A percentile compares a stretch with the other conserved stretches of the same genome.
phyloP scores from a whole-genome alignment of 169 alveolate genomes.

The Sarcocystis neurona region DNA sequence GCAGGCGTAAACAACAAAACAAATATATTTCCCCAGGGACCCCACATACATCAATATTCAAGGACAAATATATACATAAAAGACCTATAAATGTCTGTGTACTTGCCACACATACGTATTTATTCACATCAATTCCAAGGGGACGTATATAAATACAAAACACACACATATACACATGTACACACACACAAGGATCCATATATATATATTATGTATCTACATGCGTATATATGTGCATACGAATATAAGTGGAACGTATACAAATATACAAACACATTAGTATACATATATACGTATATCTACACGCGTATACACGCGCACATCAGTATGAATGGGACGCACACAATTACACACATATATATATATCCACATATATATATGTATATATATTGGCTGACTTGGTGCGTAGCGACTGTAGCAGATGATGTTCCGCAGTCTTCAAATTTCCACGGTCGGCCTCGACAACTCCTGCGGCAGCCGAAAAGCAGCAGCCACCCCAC shows the following conservation, averaged over 20 bases:
- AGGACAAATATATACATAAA: too few species aligned
- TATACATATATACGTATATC: not conserved
- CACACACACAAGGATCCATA: too few species aligned
- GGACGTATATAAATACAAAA: too few species aligned
- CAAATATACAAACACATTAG: not conserved
- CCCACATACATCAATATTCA: too few species aligned
- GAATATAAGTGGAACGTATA: not conserved
- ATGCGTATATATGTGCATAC: not conserved
- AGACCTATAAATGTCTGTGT: too few species aligned
- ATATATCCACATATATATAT: not conserved
- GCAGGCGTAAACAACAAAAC: too few species aligned
- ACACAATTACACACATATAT: too few species aligned
- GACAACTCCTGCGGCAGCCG: constrained; percentile 18
- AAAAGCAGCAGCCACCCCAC: not conserved
- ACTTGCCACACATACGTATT: too few species aligned
- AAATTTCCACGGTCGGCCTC: not conserved
- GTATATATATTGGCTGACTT: not conserved
- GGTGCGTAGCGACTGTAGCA: not conserved
- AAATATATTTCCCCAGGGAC: too few species aligned
- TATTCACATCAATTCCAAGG: too few species aligned
- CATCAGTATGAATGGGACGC: too few species aligned
- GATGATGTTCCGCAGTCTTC: not conserved
- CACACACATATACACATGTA: too few species aligned
- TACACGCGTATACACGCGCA: not conserved
- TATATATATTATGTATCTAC: not conserved